Evolutionary conservation across 768 basidiomycete genomes (phyloP).

Genomic region (Lactarius psammicola): DNA sequence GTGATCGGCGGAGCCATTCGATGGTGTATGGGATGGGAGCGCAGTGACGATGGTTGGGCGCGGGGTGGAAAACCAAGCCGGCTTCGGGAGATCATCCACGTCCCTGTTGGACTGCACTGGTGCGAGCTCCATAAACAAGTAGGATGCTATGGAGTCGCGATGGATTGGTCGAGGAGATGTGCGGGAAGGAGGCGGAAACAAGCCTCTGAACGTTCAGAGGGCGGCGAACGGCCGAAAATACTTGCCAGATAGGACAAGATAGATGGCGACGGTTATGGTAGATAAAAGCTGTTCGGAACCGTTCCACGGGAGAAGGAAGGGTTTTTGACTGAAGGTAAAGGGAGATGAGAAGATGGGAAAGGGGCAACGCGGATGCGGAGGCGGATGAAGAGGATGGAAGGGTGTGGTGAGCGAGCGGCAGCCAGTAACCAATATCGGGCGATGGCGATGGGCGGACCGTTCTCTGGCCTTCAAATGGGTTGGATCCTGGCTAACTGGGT

Average conservation of each 20-base stretch:
- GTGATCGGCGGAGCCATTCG: slow-evolving; percentile 18
- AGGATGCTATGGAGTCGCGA: neutral
- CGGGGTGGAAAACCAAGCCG: slow-evolving; percentile 38
- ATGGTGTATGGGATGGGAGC: slow-evolving; percentile 10
- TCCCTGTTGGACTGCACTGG: slow-evolving; percentile 9
- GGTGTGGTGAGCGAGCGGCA: slow-evolving; percentile 34
- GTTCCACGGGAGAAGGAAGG: neutral
- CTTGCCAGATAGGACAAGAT: slow-evolving; percentile 5
- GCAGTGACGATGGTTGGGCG: slow-evolving; percentile 28
- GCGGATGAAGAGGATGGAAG: slow-evolving; percentile 38
- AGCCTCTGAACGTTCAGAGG: neutral
- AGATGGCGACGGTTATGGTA: neutral
- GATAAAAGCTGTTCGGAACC: neutral
- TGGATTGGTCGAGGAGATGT: neutral
- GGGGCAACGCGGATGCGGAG: slow-evolving; percentile 17
- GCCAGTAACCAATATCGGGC: slow-evolving; percentile 34
- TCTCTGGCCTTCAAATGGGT: neutral
- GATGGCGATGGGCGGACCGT: slow-evolving; percentile 24
- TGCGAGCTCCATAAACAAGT: slow-evolving; percentile 26
- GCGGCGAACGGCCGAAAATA: neutral
- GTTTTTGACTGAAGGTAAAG: neutral
- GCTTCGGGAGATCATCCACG: slow-evolving; percentile 21
- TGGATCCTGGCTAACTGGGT: too few species aligned
- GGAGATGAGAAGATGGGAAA: slow-evolving; percentile 17
- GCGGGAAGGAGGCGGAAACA: neutral